These are phyloP conservation scores for Penicillium corylophilum DNA, from an alignment of 2,329 filamentous ascomycete species.

Conservation along the genomic window DNA sequence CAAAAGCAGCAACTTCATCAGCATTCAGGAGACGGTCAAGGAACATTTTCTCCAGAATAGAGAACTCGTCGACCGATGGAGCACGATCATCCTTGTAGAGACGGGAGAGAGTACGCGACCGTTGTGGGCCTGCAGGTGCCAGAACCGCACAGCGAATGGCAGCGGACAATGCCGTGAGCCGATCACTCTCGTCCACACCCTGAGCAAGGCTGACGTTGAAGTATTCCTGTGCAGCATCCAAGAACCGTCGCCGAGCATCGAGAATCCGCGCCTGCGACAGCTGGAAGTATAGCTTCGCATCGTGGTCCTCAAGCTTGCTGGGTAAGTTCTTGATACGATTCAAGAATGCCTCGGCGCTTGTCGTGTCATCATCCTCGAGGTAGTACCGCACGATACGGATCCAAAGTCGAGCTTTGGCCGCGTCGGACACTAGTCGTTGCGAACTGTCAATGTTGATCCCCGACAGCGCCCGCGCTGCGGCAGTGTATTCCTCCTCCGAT, in stretches of 20 bases:
- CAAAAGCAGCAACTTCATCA: conserved; percentile 83
- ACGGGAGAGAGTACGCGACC: conserved; percentile 74
- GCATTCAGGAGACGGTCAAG: conserved; percentile 79
- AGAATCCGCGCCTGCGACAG: conserved; percentile 90
- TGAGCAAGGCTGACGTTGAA: conserved; percentile 78
- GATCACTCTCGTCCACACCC: conserved; percentile 80
- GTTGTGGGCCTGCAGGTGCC: conserved; percentile 82
- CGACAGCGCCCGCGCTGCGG: conserved; percentile 74
- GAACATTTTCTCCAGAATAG: conserved; percentile 97
- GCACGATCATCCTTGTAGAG: conserved; percentile 93
- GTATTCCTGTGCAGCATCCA: conserved; percentile 84
- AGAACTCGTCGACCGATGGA: conserved; percentile 71
- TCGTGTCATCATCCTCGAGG: conserved; percentile 89
- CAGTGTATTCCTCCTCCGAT: conserved; percentile 72
- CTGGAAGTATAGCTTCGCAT: conserved; percentile 79
- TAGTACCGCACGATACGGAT: conserved; percentile 93
- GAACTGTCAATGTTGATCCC: conserved; percentile 86
- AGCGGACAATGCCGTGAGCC: conserved; percentile 77
- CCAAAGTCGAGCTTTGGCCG: conserved; percentile 82
- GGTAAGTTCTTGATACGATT: conserved; percentile 96
- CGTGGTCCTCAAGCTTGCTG: conserved; percentile 68
- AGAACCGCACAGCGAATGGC: conserved; percentile 91
- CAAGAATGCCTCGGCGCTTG: conserved; percentile 78
- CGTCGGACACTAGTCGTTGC: conserved; percentile 77
- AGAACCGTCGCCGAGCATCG: conserved; percentile 84